Percentiles rank a stretch among this genome's conserved stretches.
Conservation (phyloP, 108 stramenopile species). For the Nannochloropsis salina region DNA sequence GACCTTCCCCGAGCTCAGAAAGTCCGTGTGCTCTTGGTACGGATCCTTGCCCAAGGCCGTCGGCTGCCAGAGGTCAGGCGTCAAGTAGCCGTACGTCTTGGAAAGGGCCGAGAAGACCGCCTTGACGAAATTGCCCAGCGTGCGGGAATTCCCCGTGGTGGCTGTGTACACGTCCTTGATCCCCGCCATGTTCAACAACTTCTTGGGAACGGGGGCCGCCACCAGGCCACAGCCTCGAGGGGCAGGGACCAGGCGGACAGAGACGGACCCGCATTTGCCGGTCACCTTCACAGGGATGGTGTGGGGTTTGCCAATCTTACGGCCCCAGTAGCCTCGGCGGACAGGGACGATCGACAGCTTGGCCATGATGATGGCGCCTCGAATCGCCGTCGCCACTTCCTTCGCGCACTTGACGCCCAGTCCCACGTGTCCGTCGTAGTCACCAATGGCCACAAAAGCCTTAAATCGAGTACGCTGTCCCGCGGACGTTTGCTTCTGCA, state of each 20-base stretch:
- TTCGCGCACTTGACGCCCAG: slow-evolving; percentile 97
- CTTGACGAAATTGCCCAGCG: slow-evolving; percentile 99
- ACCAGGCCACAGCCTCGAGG: slow-evolving; percentile 99
- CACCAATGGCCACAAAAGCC: slow-evolving; percentile 99
- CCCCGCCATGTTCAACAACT: slow-evolving; percentile 97
- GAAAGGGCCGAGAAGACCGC: slow-evolving; percentile 94
- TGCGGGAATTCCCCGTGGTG: slow-evolving; percentile 89
- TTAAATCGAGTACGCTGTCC: slow-evolving; percentile 99
- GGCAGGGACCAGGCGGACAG: slow-evolving; percentile 97
- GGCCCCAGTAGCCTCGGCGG: slow-evolving; percentile 99
- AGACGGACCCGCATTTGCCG: slow-evolving; percentile 99
- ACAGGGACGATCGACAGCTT: slow-evolving; percentile 97
- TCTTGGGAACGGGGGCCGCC: slow-evolving; percentile 96
- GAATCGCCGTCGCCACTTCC: slow-evolving; percentile 99
- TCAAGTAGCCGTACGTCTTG: slow-evolving; percentile 96
- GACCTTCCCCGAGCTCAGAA: slow-evolving; percentile 66
- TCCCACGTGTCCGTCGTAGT: slow-evolving; percentile 93
- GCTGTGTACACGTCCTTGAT: slow-evolving; percentile 62
- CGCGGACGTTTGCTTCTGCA: slow-evolving; percentile 91
- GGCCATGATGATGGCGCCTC: slow-evolving; percentile 96
- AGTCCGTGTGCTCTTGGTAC: slow-evolving; percentile 99
- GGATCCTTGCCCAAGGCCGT: slow-evolving; percentile 66
- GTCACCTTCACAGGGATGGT: slow-evolving; percentile 99
- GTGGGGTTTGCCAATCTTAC: slow-evolving; percentile 87
- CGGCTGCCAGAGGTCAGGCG: slow-evolving; percentile 98